phyloP scores from a whole-genome alignment of 495 filamentous ascomycete genomes.

The Podospora fimiseda region DNA sequence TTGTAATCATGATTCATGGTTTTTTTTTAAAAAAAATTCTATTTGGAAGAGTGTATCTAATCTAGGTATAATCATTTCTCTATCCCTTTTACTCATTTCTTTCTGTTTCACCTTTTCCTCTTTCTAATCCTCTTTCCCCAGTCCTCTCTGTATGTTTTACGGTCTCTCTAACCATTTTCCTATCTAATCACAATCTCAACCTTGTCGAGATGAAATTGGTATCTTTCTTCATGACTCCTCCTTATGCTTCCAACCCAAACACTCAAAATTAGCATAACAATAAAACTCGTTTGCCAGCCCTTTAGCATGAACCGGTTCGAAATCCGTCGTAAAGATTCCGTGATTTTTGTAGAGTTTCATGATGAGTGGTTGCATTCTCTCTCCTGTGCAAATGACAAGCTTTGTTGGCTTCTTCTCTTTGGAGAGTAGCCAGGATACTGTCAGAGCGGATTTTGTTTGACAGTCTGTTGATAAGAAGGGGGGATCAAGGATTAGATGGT shows the following conservation, averaged over 20 bases:
- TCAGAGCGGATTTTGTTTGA: conserved; percentile 53
- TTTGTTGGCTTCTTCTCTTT: neutral
- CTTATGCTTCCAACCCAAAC: conserved; percentile 47
- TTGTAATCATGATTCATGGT: too few relatives aligned
- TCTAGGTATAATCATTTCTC: too few relatives aligned
- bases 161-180: neutral
- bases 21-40: too few relatives aligned
- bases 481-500: conserved; percentile 67
- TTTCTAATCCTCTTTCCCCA: too few relatives aligned
- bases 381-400: conserved; percentile 67
- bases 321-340: conserved; percentile 50
- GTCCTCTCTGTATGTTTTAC: too few relatives aligned
- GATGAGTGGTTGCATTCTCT: conserved; percentile 54
- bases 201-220: neutral
- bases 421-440: conserved; percentile 31
- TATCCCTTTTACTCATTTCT: too few relatives aligned
- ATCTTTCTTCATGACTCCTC: neutral
- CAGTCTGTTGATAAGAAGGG: conserved; percentile 75
- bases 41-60: too few relatives aligned
- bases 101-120: too few relatives aligned
- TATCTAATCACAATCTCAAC: too few relatives aligned
- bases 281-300: conserved; percentile 72
- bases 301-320: conserved; percentile 57
- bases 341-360: conserved; percentile 44
- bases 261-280: conserved; percentile 70